Conservation (phyloP, 139 green algal genomes). For the Pycnococcus provasolii region DNA sequence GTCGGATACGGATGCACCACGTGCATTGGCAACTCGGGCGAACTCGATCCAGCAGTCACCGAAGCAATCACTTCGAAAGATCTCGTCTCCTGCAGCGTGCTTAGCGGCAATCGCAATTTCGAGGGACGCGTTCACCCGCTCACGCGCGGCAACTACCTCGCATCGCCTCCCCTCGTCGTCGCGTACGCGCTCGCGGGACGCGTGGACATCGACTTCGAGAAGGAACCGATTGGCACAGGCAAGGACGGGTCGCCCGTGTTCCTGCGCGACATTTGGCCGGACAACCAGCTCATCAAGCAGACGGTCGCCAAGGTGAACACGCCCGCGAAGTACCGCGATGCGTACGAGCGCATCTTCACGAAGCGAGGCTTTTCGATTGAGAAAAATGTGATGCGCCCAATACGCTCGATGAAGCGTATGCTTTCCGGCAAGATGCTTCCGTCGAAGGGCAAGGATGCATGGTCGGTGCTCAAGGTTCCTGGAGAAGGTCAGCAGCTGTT, state of each 20-base stretch:
- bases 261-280: conserved; percentile 22
- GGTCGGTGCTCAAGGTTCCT: no score
- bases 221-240: conserved; percentile 9
- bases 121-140: not conserved
- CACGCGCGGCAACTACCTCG: not conserved
- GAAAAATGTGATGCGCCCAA: no score
- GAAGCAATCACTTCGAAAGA: not conserved
- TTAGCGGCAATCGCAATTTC: conserved; percentile 9
- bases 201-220: conserved; percentile 7
- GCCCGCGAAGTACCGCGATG: no score
- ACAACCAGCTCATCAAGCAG: not conserved
- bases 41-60: not conserved
- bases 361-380: no score
- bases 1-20: conserved; percentile 21
- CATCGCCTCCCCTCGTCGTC: conserved; percentile 17
- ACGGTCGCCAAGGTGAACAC: no score
- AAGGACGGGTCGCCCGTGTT: conserved; percentile 7
- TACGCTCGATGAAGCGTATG: no score
- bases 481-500: no score
- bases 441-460: no score
- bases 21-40: conserved; percentile 4
- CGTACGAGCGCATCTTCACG: no score
- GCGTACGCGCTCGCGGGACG: conserved; percentile 17
- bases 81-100: not conserved
- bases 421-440: no score